phyloP scores from a whole-genome alignment of 108 stramenopile species.

The Nitzschia sp. region DNA sequence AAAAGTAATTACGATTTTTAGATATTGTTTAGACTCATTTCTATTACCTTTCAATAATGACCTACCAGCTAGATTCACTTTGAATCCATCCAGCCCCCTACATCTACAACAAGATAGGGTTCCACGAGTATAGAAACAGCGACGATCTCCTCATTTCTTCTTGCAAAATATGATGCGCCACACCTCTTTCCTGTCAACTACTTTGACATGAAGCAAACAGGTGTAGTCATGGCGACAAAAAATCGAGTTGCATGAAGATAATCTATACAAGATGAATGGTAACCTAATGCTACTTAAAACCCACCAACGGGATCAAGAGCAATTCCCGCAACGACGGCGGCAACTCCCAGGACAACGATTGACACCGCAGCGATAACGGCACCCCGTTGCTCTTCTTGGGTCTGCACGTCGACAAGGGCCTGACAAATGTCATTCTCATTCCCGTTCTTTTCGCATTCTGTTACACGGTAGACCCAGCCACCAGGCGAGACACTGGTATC shows the following conservation, averaged over 20 bases:
- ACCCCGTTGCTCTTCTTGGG: conserved; percentile 79
- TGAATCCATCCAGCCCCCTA: not conserved
- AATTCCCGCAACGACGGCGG: conserved; percentile 76
- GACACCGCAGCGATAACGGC: conserved; percentile 82
- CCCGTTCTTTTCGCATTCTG: conserved; percentile 73
- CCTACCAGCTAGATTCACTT: not conserved
- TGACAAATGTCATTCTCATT: conserved; percentile 82
- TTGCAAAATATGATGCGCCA: too few relatives aligned
- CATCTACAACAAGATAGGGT: not conserved
- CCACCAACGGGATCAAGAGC: conserved; percentile 70
- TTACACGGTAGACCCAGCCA: conserved; percentile 90
- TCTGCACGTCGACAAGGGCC: conserved; percentile 87
- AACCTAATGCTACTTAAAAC: too few relatives aligned
- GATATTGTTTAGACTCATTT: conserved; percentile 10
- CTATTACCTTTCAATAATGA: not conserved
- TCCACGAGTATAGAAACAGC: too few relatives aligned
- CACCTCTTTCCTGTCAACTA: too few relatives aligned
- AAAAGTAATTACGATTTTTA: too few relatives aligned
- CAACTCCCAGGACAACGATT: conserved; percentile 57
- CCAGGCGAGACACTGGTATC: conserved; percentile 67
- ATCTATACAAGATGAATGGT: too few relatives aligned
- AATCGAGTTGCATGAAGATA: too few relatives aligned
- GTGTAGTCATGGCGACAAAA: too few relatives aligned
- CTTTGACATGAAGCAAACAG: too few relatives aligned
- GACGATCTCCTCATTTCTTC: too few relatives aligned